Evolutionary conservation across 1,139 yeast genomes (phyloP).

Genomic region (Nakaseomyces delphensis): DNA sequence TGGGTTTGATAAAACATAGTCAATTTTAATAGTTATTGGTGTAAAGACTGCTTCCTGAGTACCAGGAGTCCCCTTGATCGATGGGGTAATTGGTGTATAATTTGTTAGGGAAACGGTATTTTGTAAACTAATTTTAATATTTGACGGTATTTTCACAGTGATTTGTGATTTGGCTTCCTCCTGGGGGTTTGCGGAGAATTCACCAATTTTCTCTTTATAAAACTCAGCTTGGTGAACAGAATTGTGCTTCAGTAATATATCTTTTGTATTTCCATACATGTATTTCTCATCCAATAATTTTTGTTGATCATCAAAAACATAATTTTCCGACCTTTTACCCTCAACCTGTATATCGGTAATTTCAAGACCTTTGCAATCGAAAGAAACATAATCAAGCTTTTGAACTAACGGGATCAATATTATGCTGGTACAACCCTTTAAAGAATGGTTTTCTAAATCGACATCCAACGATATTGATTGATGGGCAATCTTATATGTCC

Average conservation of each 20-base stretch:
- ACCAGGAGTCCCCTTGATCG: slow-evolving; percentile 36
- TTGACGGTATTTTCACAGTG: slow-evolving; percentile 61
- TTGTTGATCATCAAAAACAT: slow-evolving; percentile 42
- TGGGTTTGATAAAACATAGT: slow-evolving; percentile 58
- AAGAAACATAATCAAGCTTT: slow-evolving; percentile 46
- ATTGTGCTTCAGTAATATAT: slow-evolving; percentile 17
- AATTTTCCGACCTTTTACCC: slow-evolving; percentile 48
- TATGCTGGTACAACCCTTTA: slow-evolving; percentile 75
- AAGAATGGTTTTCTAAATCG: slow-evolving; percentile 45
- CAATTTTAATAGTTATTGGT: slow-evolving; percentile 65
- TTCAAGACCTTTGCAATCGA: slow-evolving; percentile 76
- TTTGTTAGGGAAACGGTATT: slow-evolving; percentile 42
- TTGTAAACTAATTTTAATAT: slow-evolving; percentile 52
- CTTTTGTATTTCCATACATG: slow-evolving; percentile 12
- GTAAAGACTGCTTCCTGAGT: slow-evolving; percentile 44
- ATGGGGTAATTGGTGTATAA: slow-evolving; percentile 39
- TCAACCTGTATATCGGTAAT: slow-evolving; percentile 52
- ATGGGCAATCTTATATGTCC: slow-evolving; percentile 48
- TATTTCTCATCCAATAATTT: slow-evolving; percentile 22
- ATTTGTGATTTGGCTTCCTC: slow-evolving; percentile 63
- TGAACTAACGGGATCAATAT: slow-evolving; percentile 67
- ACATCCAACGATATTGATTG: slow-evolving; percentile 63
- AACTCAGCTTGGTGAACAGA: slow-evolving; percentile 42
- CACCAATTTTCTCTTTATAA: slow-evolving; percentile 53
- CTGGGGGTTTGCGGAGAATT: slow-evolving; percentile 48